Base-by-base conservation (phyloP, 208 protist genomes). In the Wallacemonas collosoma region DNA sequence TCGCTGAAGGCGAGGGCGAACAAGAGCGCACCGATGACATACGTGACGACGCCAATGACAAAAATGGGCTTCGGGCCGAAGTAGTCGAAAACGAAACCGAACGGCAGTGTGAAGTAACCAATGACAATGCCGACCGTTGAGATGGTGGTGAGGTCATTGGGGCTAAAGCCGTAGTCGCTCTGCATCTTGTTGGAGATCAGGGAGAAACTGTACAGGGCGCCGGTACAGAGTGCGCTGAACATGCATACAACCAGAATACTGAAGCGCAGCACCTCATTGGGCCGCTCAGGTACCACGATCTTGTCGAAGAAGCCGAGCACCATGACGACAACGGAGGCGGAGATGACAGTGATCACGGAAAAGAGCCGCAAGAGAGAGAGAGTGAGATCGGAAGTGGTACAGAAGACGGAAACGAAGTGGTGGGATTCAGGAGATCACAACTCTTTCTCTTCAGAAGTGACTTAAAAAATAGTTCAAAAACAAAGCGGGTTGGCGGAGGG, bases 41-140 rank as follows among this genome's bases (percentile, higher is more conserved):
- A 78, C 2, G 77, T 36, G 1, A 50, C 62, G 26, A 50, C 69
- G 17, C 74, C 75, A n/a, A 74, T 72, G 3, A 79, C 43, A 35
- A 63, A 77, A 40, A 89, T 77, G 11, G 17, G 70, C 74, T 77
- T 77, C 11, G 87, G 87, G 2, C 83, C 87, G 2, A 71, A 72
- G 65, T 82, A 88, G 76, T 92, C 87, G 3, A 92, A 75, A 48
- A 92, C 39, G 51, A 87, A 81, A 36, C 87, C 87, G 36, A 44
- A 44, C 2, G 84, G 84, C 55, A 89, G 86, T 2, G 74, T 87
- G 12, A 78, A 26, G 15, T 79, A 88, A 47, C 84, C 79, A 56
- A 85, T 62, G 15, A 79, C 79, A 8, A 82, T 81, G 12, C 83
- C 84, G 7, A 69, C 72, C 9, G 87, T 92, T 5, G 79, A 80